Evolutionary conservation across 495 filamentous ascomycete species (phyloP).

Genomic region (Poronia punctata): DNA sequence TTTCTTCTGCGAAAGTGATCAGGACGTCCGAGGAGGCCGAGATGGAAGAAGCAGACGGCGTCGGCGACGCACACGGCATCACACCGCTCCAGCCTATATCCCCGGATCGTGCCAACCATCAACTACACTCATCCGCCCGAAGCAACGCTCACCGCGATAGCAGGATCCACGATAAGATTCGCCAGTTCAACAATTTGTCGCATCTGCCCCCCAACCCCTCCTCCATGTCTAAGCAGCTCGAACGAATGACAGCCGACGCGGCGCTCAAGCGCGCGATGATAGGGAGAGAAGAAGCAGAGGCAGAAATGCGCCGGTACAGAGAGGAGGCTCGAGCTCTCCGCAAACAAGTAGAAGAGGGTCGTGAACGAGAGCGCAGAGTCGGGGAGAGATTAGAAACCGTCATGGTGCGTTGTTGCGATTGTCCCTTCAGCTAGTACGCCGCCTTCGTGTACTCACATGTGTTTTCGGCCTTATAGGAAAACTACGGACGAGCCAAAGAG

Average conservation of each 20-base stretch:
- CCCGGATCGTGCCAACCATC: conserved; percentile 74
- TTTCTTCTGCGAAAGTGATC: too few relatives aligned
- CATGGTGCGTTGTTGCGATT: conserved; percentile 54
- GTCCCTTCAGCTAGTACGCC: too few relatives aligned
- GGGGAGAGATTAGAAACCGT: conserved; percentile 70
- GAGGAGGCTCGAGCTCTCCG: conserved; percentile 50
- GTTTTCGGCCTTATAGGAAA: conserved; percentile 48
- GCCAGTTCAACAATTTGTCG: conserved; percentile 68
- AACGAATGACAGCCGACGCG: conserved; percentile 57
- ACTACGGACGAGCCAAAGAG: conserved; percentile 67
- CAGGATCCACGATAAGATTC: conserved; percentile 76
- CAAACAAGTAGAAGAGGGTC: conserved; percentile 59
- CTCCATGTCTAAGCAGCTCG: conserved; percentile 55
- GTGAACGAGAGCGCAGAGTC: conserved; percentile 64
- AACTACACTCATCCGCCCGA: conserved; percentile 28
- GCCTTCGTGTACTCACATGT: not conserved
- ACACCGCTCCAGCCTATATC: conserved; percentile 65
- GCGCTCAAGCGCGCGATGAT: conserved; percentile 74
- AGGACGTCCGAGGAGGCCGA: conserved; percentile 8
- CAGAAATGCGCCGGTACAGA: conserved; percentile 52
- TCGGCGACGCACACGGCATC: conserved; percentile 20
- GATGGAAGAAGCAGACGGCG: conserved; percentile 26
- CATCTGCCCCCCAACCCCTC: conserved; percentile 17
- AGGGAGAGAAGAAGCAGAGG: conserved; percentile 77
- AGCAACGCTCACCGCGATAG: conserved; percentile 49